Percentiles rank a stretch among this genome's conserved stretches.
Conservation (phyloP, 768 basidiomycete species). For the Nidula microcarpa region DNA sequence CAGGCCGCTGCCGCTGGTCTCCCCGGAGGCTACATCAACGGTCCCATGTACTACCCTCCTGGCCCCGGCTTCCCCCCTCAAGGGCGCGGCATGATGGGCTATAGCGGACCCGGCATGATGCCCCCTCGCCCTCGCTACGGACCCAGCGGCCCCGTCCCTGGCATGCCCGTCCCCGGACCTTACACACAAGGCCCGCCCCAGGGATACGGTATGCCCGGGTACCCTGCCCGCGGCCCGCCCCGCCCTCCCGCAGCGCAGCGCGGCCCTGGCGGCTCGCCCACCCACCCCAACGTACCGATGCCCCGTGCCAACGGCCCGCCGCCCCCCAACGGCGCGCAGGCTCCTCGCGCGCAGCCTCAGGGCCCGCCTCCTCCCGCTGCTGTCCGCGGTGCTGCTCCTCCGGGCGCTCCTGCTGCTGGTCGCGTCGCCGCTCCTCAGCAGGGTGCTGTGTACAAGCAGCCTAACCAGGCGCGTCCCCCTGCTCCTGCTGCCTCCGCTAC, state of each 20-base stretch:
- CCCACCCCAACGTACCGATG: constrained; percentile 55
- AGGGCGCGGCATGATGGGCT: constrained; percentile 76
- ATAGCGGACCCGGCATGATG: constrained; percentile 83
- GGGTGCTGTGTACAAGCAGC: constrained; percentile 26
- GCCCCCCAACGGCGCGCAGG: constrained; percentile 45
- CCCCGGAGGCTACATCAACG: constrained; percentile 79
- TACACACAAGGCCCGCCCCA: constrained; percentile 75
- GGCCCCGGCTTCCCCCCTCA: constrained; percentile 81
- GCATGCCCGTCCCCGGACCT: constrained; percentile 72
- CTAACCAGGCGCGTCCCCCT: constrained; percentile 31
- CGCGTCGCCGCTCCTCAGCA: constrained; percentile 27
- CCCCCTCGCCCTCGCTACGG: constrained; percentile 85
- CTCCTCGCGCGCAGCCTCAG: constrained; percentile 48
- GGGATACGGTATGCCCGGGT: constrained; percentile 68
- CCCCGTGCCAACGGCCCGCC: constrained; percentile 66
- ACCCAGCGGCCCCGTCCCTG: constrained; percentile 68
- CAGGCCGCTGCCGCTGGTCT: constrained; percentile 89
- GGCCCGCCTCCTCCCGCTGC: constrained; percentile 39
- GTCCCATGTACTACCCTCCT: constrained; percentile 85
- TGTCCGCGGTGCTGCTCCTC: constrained; percentile 19
- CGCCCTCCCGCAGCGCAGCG: constrained; percentile 64
- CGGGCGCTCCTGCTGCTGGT: constrained; percentile 30
- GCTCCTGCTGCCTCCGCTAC: constrained; percentile 35
- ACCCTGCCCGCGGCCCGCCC: constrained; percentile 57
- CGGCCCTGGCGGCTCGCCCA: constrained; percentile 69